These are phyloP conservation scores for Suhomyces bribrorum DNA, from an alignment of 1,139 yeast genomes.

Conservation along the genomic window DNA sequence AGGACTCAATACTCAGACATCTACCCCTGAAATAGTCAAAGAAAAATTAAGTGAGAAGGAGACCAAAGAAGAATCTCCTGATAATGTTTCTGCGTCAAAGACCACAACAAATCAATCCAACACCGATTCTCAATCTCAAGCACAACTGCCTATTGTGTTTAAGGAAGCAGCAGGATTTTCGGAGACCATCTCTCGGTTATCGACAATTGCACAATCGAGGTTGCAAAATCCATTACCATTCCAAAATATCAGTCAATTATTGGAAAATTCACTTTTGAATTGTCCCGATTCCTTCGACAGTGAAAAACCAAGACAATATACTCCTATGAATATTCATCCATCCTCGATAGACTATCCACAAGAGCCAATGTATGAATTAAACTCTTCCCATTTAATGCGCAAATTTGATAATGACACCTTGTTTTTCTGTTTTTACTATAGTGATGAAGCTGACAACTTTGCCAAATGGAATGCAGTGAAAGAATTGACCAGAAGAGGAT, in stretches of 20 bases:
- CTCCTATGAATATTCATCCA: conserved; percentile 83
- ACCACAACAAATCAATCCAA: conserved; percentile 10
- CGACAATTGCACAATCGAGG: conserved; percentile 36
- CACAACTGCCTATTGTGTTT: conserved; percentile 21
- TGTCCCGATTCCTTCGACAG: conserved; percentile 95
- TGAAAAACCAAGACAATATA: conserved; percentile 80
- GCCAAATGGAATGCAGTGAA: conserved; percentile 76
- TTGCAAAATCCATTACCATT: conserved; percentile 55
- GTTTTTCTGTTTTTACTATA: conserved; percentile 88
- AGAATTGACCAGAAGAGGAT: conserved; percentile 78
- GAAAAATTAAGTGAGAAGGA: conserved; percentile 6
- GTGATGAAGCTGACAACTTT: conserved; percentile 46
- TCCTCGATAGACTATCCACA: conserved; percentile 91
- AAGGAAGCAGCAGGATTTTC: conserved; percentile 26
- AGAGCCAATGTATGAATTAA: conserved; percentile 71
- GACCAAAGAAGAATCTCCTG: conserved; percentile 5
- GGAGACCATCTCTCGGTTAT: conserved; percentile 34
- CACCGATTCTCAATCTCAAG: conserved; percentile 14
- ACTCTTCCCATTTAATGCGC: conserved; percentile 54
- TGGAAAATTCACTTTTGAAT: conserved; percentile 77
- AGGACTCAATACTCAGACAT: conserved; percentile 5
- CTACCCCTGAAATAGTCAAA: conserved; percentile 2
- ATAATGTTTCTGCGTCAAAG: conserved; percentile 4
- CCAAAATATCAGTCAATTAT: conserved; percentile 53
- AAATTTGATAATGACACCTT: conserved; percentile 86